These are phyloP conservation scores for Aspergillus nidulans DNA, from an alignment of 495 filamentous ascomycete genomes.

Conservation along the genomic window DNA sequence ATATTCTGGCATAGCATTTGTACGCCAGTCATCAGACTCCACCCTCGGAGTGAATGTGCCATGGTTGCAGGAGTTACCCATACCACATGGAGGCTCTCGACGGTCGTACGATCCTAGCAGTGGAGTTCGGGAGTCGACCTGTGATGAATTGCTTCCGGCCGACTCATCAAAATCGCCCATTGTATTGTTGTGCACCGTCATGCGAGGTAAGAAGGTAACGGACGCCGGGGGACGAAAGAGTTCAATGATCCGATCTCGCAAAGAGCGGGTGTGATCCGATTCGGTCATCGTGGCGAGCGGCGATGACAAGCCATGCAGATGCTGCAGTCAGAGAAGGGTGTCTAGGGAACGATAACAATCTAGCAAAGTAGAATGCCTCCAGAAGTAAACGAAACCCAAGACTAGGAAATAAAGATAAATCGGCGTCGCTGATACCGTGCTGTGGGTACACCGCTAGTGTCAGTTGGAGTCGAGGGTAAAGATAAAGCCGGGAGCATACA, in stretches of 20 bases:
- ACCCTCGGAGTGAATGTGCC: slow-evolving; percentile 76
- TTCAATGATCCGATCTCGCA: slow-evolving; percentile 35
- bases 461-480: background rate
- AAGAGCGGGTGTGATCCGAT: slow-evolving; percentile 27
- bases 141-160: background rate
- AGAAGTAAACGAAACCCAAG: background rate
- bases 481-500: background rate
- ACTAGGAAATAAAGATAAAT: background rate
- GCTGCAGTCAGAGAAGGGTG: background rate
- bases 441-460: slow-evolving; percentile 2
- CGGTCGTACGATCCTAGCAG: slow-evolving; percentile 38
- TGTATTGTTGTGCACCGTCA: slow-evolving; percentile 2
- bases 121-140: slow-evolving; percentile 29
- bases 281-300: slow-evolving; percentile 23
- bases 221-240: slow-evolving; percentile 27
- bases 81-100: slow-evolving; percentile 32
- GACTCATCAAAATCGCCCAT: slow-evolving; percentile 1
- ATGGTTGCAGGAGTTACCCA: slow-evolving; percentile 57
- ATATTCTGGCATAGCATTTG: slow-evolving; percentile 15
- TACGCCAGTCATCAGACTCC: slow-evolving; percentile 39
- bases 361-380: background rate
- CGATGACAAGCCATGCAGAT: background rate
- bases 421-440: background rate
- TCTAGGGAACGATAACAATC: background rate
- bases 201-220: background rate